phyloP scores from a whole-genome alignment of 2,329 filamentous ascomycete genomes.

The Westerdykella aurantiaca region DNA sequence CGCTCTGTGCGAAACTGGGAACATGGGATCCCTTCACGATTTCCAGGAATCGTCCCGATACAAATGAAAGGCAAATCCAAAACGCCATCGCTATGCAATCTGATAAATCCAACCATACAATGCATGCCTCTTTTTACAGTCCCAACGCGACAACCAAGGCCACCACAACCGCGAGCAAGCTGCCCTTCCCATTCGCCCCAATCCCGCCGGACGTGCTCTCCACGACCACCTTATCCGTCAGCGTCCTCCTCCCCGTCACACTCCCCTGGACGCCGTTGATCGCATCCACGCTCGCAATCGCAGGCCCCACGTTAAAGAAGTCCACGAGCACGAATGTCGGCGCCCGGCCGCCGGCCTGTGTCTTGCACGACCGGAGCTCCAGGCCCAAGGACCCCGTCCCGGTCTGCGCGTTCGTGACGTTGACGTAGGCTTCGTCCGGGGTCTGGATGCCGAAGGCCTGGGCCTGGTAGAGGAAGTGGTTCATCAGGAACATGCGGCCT shows the following conservation, averaged over 20 bases:
- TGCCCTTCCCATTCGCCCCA: conserved; percentile 12
- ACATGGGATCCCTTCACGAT: no score
- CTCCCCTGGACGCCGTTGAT: conserved; percentile 55
- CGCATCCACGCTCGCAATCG: conserved; percentile 64
- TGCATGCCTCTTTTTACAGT: conserved; percentile 1
- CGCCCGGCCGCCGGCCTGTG: conserved; percentile 56
- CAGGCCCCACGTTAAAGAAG: conserved; percentile 68
- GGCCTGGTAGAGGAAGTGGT: conserved; percentile 68
- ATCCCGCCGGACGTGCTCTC: conserved; percentile 11
- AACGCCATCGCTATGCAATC: not conserved
- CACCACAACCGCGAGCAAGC: conserved; percentile 24
- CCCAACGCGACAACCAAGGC: conserved; percentile 26
- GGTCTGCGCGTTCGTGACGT: conserved; percentile 60
- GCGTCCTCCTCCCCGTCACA: conserved; percentile 19
- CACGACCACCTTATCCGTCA: conserved; percentile 16
- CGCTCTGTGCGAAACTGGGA: no score
- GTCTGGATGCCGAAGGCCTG: conserved; percentile 39
- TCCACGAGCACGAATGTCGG: conserved; percentile 76
- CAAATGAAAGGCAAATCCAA: not conserved
- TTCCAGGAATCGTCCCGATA: no score
- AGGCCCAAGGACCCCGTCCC: conserved; percentile 51
- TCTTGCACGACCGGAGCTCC: conserved; percentile 34
- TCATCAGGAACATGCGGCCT: conserved; percentile 65
- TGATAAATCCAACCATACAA: not conserved
- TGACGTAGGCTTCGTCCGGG: conserved; percentile 47